These are phyloP conservation scores for Paecilomyces variotii DNA, from an alignment of 2,329 filamentous ascomycete genomes.

Conservation along the genomic window DNA sequence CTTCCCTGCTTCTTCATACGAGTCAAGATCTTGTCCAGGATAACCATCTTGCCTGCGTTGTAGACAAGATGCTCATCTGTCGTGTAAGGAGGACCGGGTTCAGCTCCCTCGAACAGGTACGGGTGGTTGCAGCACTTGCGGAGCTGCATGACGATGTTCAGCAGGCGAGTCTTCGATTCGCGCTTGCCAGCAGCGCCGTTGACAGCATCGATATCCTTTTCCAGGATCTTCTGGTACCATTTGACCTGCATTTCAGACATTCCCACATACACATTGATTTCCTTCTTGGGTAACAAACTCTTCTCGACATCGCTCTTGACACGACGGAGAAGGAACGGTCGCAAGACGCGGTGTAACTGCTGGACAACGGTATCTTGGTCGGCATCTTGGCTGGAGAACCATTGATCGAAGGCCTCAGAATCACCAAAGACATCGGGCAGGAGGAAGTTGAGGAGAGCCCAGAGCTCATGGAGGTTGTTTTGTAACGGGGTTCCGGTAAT, in stretches of 20 bases:
- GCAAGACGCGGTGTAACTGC: conserved; percentile 84
- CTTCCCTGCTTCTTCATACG: conserved; percentile 81
- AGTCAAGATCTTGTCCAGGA: conserved; percentile 83
- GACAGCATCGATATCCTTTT: conserved; percentile 98
- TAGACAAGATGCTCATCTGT: conserved; percentile 92
- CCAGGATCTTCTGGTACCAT: conserved; percentile 98
- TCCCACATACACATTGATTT: conserved; percentile 91
- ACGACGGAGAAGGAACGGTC: conserved; percentile 87
- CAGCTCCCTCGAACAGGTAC: conserved; percentile 94
- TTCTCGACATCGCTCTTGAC: conserved; percentile 98
- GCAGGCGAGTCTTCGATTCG: conserved; percentile 90
- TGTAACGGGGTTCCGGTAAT: conserved; percentile 96
- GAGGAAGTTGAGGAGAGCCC: conserved; percentile 94
- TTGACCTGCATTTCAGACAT: conserved; percentile 99
- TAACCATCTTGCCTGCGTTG: conserved; percentile 95
- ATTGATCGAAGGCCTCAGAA: conserved; percentile 91
- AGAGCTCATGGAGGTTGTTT: conserved; percentile 96
- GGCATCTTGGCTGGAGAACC: conserved; percentile 84
- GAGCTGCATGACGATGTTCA: conserved; percentile 99
- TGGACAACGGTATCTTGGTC: conserved; percentile 95
- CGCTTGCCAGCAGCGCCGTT: conserved; percentile 94
- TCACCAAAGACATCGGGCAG: conserved; percentile 98
- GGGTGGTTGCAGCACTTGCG: conserved; percentile 99
- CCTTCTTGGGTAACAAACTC: conserved; percentile 93
- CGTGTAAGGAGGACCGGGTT: conserved; percentile 94